These are phyloP conservation scores for Candida pseudoviswanathii DNA, from an alignment of 1,139 yeast species.

Conservation along the genomic window DNA sequence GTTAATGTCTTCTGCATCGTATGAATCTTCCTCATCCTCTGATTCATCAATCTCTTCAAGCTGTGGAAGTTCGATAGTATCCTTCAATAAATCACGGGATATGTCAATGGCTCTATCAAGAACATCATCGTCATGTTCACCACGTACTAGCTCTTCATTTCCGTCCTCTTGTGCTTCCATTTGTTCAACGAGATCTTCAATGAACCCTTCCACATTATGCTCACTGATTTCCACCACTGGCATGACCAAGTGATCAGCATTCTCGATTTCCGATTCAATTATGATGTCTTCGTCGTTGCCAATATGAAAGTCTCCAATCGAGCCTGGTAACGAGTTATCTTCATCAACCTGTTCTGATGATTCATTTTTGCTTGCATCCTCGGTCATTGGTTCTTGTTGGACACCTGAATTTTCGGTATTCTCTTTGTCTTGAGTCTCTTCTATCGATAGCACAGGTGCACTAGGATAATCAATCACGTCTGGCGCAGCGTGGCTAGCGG, in stretches of 20 bases:
- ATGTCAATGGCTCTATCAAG: background rate
- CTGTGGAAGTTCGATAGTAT: background rate
- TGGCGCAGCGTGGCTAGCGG: background rate
- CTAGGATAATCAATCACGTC: background rate
- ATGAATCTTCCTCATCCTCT: background rate
- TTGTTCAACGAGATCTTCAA: background rate
- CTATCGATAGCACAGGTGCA: background rate
- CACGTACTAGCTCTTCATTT: background rate
- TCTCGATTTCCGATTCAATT: constrained; percentile 5
- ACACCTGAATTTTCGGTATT: too few relatives aligned
- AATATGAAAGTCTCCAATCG: background rate
- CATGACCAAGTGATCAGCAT: background rate
- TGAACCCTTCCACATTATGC: background rate
- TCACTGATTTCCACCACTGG: background rate
- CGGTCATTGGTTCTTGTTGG: background rate
- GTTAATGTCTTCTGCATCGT: background rate
- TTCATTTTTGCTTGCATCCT: background rate
- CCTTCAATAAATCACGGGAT: background rate
- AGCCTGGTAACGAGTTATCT: background rate
- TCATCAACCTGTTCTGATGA: background rate
- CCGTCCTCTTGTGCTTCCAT: background rate
- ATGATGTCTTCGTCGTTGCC: constrained; percentile 14
- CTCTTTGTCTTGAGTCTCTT: background rate
- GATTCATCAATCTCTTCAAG: constrained; percentile 1
- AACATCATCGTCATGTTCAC: background rate